Conservation (phyloP, 179 eudicot genomes). For the Beta corolliflora region DNA sequence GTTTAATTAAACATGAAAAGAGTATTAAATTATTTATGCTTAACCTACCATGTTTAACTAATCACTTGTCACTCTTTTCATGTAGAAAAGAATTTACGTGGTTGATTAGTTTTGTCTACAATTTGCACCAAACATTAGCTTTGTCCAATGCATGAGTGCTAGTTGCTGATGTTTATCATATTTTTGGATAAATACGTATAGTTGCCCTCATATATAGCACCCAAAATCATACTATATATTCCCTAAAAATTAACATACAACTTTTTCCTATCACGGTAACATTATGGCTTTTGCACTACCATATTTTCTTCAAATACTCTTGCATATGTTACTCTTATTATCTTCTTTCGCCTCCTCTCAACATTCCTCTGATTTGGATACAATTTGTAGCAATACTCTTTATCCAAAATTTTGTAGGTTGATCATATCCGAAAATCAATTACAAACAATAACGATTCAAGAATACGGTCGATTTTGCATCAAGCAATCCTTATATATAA, state of each 20-base stretch:
- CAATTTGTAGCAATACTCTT: slow-evolving; percentile 37
- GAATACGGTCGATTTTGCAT: slow-evolving; percentile 32
- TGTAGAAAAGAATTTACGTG: not conserved
- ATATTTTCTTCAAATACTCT: not conserved
- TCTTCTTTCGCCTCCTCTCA: slow-evolving; percentile 16
- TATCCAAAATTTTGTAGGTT: slow-evolving; percentile 35
- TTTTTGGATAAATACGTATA: no score
- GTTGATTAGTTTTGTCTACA: not conserved
- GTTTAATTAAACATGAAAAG: not conserved
- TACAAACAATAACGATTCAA: slow-evolving; percentile 18
- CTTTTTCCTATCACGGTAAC: not conserved
- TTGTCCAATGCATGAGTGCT: not conserved
- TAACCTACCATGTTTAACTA: not conserved
- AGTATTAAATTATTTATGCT: not conserved
- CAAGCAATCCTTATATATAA: slow-evolving; percentile 15
- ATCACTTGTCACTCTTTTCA: not conserved
- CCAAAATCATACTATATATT: not conserved
- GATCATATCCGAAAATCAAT: not conserved
- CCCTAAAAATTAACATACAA: not conserved
- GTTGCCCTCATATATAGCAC: not conserved
- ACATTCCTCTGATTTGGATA: not conserved
- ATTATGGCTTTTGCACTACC: slow-evolving; percentile 15
- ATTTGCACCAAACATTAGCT: no score
- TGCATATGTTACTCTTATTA: slow-evolving; percentile 18
- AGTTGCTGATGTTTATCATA: not conserved